A percentile compares a stretch with the other conserved stretches of the same genome.
Evolutionary conservation across 2,329 filamentous ascomycete species (phyloP).

Genomic region (Cytospora schulzeri): DNA sequence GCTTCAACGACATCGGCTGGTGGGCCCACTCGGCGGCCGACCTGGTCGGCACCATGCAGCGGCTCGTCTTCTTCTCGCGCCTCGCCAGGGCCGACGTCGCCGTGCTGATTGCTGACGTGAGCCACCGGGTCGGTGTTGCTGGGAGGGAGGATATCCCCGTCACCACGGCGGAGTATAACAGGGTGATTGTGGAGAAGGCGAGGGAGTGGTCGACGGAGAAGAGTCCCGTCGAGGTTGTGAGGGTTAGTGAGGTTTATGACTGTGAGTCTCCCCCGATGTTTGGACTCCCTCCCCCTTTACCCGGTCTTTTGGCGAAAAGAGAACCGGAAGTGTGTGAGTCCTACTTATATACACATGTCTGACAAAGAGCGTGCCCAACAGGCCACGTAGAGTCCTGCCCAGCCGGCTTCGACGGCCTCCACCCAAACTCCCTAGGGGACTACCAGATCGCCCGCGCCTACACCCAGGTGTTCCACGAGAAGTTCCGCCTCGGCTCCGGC

Average conservation of each 20-base stretch:
- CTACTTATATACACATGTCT: not conserved
- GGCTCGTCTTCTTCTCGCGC: constrained; percentile 37
- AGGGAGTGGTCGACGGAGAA: constrained; percentile 32
- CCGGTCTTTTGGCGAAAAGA: not conserved
- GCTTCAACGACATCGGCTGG: constrained; percentile 41
- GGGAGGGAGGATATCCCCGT: constrained; percentile 33
- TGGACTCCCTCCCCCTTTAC: not conserved
- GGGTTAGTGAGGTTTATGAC: constrained; percentile 37
- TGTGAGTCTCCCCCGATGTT: constrained; percentile 29
- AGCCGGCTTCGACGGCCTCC: constrained; percentile 44
- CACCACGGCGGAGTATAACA: constrained; percentile 35
- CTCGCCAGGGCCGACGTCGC: constrained; percentile 33
- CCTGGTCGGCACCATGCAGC: constrained; percentile 32
- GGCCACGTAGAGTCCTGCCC: constrained; percentile 31
- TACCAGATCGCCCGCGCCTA: constrained; percentile 47
- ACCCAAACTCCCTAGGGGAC: constrained; percentile 45
- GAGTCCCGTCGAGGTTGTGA: constrained; percentile 39
- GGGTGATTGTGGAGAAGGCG: constrained; percentile 31
- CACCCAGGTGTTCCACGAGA: constrained; percentile 34
- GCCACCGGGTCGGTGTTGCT: constrained; percentile 31
- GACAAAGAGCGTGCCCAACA: constrained; percentile 6
- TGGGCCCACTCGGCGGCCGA: constrained; percentile 29
- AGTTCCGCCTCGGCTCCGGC: constrained; percentile 32
- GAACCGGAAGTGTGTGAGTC: not conserved
- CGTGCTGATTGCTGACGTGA: constrained; percentile 37